These are phyloP conservation scores for Exophiala sideris DNA, from an alignment of 2,329 filamentous ascomycete species.

Conservation along the genomic window DNA sequence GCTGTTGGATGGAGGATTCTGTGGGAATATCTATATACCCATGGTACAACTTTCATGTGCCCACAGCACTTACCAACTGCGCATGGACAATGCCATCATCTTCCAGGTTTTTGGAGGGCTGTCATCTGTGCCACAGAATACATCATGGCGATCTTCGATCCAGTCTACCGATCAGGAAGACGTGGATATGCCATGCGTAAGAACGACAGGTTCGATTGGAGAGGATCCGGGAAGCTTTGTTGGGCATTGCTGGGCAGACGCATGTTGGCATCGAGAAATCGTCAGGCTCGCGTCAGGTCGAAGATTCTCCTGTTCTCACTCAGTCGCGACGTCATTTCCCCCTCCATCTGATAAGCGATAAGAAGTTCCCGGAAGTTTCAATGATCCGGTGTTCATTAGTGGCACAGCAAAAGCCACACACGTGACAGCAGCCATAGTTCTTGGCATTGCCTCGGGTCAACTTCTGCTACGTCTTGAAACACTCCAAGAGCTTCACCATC, in stretches of 20 bases:
- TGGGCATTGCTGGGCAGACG: no score
- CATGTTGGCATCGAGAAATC: not conserved
- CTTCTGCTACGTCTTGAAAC: slow-evolving; percentile 7
- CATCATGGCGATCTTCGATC: slow-evolving; percentile 7
- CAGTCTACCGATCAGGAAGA: not conserved
- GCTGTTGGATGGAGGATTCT: not conserved
- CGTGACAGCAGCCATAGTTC: not conserved
- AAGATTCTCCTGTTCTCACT: not conserved
- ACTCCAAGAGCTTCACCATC: slow-evolving; percentile 19
- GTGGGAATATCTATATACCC: not conserved
- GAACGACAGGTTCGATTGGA: no score
- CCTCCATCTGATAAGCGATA: not conserved
- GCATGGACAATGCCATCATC: not conserved
- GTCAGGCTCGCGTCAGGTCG: no score
- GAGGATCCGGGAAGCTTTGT: no score
- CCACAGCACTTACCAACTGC: no score
- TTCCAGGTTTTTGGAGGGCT: not conserved
- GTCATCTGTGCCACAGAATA: slow-evolving; percentile 2
- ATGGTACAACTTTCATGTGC: not conserved
- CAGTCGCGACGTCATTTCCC: not conserved
- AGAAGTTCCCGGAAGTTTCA: not conserved
- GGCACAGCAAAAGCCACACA: not conserved
- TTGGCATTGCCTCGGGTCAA: slow-evolving; percentile 13
- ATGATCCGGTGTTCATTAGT: not conserved
- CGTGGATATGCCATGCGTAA: not conserved